Base-by-base conservation (phyloP, 1,139 yeast genomes). In the Sugiyamaella xylanicola region DNA sequence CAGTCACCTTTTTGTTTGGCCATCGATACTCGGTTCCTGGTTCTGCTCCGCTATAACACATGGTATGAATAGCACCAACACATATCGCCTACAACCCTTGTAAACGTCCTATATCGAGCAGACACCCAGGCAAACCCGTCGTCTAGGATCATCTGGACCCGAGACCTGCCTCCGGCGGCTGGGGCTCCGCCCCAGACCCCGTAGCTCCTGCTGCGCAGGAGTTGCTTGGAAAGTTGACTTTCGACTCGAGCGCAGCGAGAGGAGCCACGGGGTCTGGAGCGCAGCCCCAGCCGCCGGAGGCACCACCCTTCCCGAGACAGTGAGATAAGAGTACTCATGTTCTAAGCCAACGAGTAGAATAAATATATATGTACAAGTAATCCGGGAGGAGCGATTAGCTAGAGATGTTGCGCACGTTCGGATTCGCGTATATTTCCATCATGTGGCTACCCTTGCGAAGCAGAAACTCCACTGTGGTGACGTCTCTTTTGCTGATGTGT, bases 401-500 rank as follows among this genome's bases (percentile, higher is more conserved):
- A 3, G 48, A 44, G 22, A 58, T 54, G 37, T 71, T 69, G 9
- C 70, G 63, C 19, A 74, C 69, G 32, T 66, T 70, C 8, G 72
- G 70, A 54, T 67, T 65, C 8, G 87, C 82, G 64, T 85, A 88
- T 83, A 85, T 80, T 61, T 90, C 96, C 57, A 81, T 76, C 67
- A 86, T 78, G 66, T 86, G 81, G 60, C 81, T 77, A 1, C 98
- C 99, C 9, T 81, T 80, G 56, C 99, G 76, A 40, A 93, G 71
- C 48, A 93, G 75, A 72, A 91, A 93, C 69, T 93, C 99, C 51
- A 93, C 84, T 1, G 96, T 88, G 37, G 86, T 78, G 68, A 92
- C 92, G 66, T 89, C 96, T 65, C 89, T 86, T 67, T 88, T 84
- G 35, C 87, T 83, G 15, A 92, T 71, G 32, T 71, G 65, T 48